Evolutionary conservation across 495 filamentous ascomycete species (phyloP).

Genomic region (Tuber aestivum): DNA sequence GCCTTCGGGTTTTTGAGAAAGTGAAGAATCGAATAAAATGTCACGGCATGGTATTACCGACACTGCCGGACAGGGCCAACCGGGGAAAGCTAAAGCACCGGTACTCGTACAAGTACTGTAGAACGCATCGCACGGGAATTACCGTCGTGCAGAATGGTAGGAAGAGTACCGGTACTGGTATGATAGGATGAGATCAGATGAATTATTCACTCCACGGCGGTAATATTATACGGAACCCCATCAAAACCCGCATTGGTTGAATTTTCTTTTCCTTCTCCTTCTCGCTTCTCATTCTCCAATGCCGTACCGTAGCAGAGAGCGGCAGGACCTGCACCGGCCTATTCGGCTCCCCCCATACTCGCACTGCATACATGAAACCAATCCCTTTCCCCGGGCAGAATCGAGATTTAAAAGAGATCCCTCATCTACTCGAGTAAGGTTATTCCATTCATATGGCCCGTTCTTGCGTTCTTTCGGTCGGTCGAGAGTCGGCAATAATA

Average conservation of each 20-base stretch:
- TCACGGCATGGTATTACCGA: background rate
- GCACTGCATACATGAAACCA: background rate
- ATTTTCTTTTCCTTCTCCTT: background rate
- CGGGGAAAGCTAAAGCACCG: background rate
- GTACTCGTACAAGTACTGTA: background rate
- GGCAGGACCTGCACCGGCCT: background rate
- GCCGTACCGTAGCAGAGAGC: background rate
- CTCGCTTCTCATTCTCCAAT: background rate
- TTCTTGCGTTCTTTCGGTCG: background rate
- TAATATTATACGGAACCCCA: too few relatives aligned
- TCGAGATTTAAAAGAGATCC: background rate
- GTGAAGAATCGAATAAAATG: background rate
- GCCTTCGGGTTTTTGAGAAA: background rate
- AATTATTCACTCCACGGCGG: background rate
- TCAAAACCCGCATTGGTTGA: background rate
- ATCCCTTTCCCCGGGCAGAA: background rate
- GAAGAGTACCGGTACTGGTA: too few relatives aligned
- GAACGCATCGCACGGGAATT: background rate
- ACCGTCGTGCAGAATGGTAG: background rate
- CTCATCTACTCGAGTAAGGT: background rate
- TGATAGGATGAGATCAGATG: background rate
- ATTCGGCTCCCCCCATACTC: background rate
- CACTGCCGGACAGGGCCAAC: background rate
- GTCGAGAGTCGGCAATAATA: background rate
- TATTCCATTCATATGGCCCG: background rate